Conservation (phyloP, 1,284 basidiomycete genomes). For the Melampsora americana region DNA sequence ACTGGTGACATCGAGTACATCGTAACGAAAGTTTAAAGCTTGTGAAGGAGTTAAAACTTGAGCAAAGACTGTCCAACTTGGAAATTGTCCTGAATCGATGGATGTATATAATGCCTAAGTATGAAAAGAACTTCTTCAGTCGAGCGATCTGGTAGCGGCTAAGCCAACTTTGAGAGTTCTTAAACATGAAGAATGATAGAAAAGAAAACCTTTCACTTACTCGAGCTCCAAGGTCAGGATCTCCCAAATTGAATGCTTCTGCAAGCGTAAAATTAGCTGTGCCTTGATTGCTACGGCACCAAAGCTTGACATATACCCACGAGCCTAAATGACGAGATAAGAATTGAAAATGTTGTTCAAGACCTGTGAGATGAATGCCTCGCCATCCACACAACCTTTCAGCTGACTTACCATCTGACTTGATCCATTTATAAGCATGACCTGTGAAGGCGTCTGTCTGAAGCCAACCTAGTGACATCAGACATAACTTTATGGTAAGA, state of each 20-base stretch:
- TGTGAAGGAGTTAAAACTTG: slow-evolving; percentile 27
- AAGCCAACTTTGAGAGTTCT: not conserved
- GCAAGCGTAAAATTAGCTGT: slow-evolving; percentile 16
- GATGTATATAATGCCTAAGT: slow-evolving; percentile 16
- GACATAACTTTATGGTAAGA: no score
- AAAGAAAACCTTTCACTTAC: not conserved
- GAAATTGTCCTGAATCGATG: slow-evolving; percentile 26
- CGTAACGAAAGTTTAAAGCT: slow-evolving; percentile 29
- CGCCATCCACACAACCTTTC: not conserved
- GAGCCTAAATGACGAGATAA: slow-evolving; percentile 4
- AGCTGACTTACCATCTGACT: slow-evolving; percentile 26
- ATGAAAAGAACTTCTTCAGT: not conserved
- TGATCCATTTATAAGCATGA: slow-evolving; percentile 31
- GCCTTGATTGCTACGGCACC: slow-evolving; percentile 12
- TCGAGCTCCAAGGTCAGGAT: slow-evolving; percentile 12
- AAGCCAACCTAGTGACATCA: slow-evolving; percentile 27
- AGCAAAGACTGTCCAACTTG: slow-evolving; percentile 35
- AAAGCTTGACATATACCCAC: slow-evolving; percentile 36
- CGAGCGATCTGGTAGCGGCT: no score
- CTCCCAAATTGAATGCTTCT: slow-evolving; percentile 11
- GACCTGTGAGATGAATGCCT: not conserved
- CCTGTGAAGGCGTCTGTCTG: slow-evolving; percentile 21
- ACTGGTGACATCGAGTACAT: slow-evolving; percentile 38
- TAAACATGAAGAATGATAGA: not conserved
- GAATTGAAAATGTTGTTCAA: not conserved